These are phyloP conservation scores for Whalleya microplaca DNA, from an alignment of 2,329 filamentous ascomycete genomes.

Conservation along the genomic window DNA sequence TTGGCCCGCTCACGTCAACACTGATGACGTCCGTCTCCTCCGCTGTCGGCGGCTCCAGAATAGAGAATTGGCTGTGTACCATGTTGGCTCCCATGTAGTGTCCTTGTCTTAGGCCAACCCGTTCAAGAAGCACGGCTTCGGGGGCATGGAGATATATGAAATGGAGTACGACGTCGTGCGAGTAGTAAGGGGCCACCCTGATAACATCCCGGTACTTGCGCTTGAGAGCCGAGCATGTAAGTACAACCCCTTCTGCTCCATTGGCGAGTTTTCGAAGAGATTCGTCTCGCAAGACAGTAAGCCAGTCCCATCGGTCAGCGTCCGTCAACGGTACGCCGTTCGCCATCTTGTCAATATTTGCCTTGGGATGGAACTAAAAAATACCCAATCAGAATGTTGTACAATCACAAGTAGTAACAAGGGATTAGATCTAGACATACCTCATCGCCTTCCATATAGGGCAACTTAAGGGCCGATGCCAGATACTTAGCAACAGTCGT, in stretches of 20 bases:
- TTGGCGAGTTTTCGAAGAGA: conserved; percentile 58
- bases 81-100: conserved; percentile 97
- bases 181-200: conserved; percentile 77
- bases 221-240: conserved; percentile 96
- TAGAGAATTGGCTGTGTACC: conserved; percentile 90
- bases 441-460: conserved; percentile 79
- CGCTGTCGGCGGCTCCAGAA: conserved; percentile 77
- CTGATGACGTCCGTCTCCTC: conserved; percentile 74
- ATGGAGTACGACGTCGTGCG: conserved; percentile 75
- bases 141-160: conserved; percentile 88
- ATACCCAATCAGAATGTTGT: conserved; percentile 9
- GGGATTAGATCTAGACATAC: conserved; percentile 51
- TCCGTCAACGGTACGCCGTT: conserved; percentile 84
- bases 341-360: conserved; percentile 92
- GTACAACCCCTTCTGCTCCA: conserved; percentile 76
- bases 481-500: conserved; percentile 73
- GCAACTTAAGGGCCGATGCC: conserved; percentile 63
- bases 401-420: background rate
- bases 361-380: conserved; percentile 69
- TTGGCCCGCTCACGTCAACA: conserved; percentile 66
- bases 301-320: conserved; percentile 97
- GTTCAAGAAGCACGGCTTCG: conserved; percentile 73
- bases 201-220: conserved; percentile 96
- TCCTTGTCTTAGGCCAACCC: conserved; percentile 74
- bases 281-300: conserved; percentile 75